Evolutionary conservation across 116 monocot genomes (phyloP).

Genomic region (Iris pallida): DNA sequence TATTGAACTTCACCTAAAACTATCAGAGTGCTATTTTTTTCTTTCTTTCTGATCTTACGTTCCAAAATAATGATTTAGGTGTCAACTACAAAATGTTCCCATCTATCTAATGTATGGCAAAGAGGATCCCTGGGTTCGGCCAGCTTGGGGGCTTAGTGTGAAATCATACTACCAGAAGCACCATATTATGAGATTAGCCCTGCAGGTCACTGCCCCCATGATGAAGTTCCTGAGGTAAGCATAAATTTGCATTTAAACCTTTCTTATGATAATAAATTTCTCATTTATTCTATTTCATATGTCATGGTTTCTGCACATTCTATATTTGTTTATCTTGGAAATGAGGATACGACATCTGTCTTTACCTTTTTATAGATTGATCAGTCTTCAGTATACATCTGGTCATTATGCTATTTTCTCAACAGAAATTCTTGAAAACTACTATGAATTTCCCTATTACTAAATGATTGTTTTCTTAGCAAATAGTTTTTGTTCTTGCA

Average conservation of each 20-base stretch:
- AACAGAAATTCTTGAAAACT: too few species aligned
- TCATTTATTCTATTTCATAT: neutral
- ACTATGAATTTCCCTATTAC: too few species aligned
- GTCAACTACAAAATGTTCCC: constrained; percentile 48
- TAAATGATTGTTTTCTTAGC: too few species aligned
- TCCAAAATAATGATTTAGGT: constrained; percentile 26
- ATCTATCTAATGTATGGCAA: constrained; percentile 88
- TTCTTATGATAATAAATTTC: neutral
- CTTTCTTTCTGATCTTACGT: neutral
- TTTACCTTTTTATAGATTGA: too few species aligned
- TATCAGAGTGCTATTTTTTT: neutral
- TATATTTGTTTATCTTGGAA: too few species aligned
- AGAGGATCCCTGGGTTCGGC: constrained; percentile 87
- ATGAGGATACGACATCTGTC: too few species aligned
- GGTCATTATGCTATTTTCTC: too few species aligned
- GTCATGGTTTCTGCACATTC: neutral
- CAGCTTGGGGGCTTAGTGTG: constrained; percentile 68
- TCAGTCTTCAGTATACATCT: too few species aligned
- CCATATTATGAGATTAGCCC: constrained; percentile 91
- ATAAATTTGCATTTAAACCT: neutral
- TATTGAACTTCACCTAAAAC: too few species aligned
- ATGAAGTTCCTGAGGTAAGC: constrained; percentile 95
- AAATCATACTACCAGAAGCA: constrained; percentile 62
- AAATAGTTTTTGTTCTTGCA: too few species aligned
- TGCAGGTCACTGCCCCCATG: constrained; percentile 96